A percentile compares a stretch with the other conserved stretches of the same genome.
These are phyloP conservation scores for Rosa hybrid DNA, from an alignment of 331 rosid genomes.

Conservation along the genomic window DNA sequence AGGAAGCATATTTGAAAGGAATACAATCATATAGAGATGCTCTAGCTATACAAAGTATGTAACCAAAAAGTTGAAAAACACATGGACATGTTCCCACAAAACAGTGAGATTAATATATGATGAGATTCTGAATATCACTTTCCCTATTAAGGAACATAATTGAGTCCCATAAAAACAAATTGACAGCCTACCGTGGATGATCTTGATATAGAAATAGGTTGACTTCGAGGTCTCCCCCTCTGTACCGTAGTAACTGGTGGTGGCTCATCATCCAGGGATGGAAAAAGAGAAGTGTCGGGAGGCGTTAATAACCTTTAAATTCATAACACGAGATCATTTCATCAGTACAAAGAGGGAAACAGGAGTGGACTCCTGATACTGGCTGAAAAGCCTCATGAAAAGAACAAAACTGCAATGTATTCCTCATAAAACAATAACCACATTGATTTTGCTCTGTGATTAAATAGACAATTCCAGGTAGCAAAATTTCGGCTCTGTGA, in stretches of 20 bases:
- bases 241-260: conserved; percentile 37
- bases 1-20: no score
- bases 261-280: conserved; percentile 76
- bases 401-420: conserved; percentile 2
- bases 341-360: conserved; percentile 30
- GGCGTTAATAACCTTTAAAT: conserved; percentile 82
- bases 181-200: conserved; percentile 71
- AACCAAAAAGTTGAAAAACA: no score
- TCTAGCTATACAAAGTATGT: no score
- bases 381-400: not conserved
- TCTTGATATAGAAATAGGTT: conserved; percentile 89
- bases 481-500: not conserved
- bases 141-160: conserved; percentile 17
- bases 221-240: conserved; percentile 85
- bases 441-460: not conserved
- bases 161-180: conserved; percentile 23
- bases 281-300: conserved; percentile 90
- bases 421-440: not conserved
- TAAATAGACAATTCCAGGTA: not conserved
- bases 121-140: no score
- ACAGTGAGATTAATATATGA: no score
- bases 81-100: no score
- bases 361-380: not conserved
- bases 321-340: conserved; percentile 8
- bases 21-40: no score